Percentiles rank a stretch among this genome's conserved stretches.
Evolutionary conservation across 2,329 filamentous ascomycete species (phyloP).

Genomic region (Colletotrichum tropicale): DNA sequence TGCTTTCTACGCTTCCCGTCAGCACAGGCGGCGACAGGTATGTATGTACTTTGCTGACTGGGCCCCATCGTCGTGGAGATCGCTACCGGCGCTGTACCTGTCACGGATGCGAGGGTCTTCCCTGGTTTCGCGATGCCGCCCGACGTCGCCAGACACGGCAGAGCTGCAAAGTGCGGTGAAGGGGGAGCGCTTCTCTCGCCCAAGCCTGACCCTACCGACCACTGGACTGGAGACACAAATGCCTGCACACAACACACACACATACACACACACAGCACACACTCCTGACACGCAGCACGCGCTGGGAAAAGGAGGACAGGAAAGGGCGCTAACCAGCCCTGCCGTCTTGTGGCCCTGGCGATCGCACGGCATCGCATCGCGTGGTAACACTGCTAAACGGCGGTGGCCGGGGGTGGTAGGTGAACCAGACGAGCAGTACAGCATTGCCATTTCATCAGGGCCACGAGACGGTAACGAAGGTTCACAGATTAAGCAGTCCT

Average conservation of each 20-base stretch:
- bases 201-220: background rate
- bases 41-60: background rate
- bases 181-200: background rate
- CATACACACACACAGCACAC: background rate
- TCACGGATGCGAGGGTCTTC: background rate
- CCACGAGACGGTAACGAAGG: background rate
- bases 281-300: background rate
- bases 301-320: background rate
- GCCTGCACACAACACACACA: background rate
- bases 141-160: background rate
- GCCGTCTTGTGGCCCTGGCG: background rate
- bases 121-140: background rate
- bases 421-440: background rate
- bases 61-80: background rate
- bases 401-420: background rate
- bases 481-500: background rate
- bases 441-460: background rate
- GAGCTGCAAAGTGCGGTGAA: constrained; percentile 17
- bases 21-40: background rate
- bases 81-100: background rate
- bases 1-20: background rate
- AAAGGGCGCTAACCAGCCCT: constrained; percentile 10
- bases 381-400: background rate
- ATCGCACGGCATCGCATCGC: constrained; percentile 2
- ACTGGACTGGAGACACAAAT: background rate